These are phyloP conservation scores for Macrolepiota fuliginosa DNA, from an alignment of 768 basidiomycete genomes.

Conservation along the genomic window DNA sequence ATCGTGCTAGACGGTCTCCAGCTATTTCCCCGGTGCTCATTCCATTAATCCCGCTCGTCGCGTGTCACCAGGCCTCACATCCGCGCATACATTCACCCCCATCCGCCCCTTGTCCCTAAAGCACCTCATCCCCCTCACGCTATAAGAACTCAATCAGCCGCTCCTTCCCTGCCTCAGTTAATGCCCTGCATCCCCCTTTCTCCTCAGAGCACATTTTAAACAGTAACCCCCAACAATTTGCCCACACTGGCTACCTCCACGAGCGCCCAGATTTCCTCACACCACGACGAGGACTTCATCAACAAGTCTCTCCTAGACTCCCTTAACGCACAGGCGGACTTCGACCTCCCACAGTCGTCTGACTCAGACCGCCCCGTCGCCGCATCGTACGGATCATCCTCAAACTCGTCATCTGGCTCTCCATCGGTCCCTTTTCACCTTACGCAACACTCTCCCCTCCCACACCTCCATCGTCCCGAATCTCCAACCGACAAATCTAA, in stretches of 20 bases:
- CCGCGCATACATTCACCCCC: slow-evolving; percentile 18
- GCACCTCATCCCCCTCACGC: slow-evolving; percentile 1
- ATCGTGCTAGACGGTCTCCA: slow-evolving; percentile 21
- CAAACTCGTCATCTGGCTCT: slow-evolving; percentile 55
- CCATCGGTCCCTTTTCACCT: slow-evolving; percentile 56
- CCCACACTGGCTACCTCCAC: slow-evolving; percentile 53
- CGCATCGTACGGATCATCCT: slow-evolving; percentile 45
- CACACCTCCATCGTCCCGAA: slow-evolving; percentile 42
- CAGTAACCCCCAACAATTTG: slow-evolving; percentile 21
- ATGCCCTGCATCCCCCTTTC: slow-evolving; percentile 26
- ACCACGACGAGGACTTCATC: slow-evolving; percentile 76
- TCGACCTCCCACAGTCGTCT: slow-evolving; percentile 59
- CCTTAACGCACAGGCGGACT: slow-evolving; percentile 81
- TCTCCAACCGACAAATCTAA: slow-evolving; percentile 42
- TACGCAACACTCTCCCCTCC: slow-evolving; percentile 43
- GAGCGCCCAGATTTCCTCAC: slow-evolving; percentile 35
- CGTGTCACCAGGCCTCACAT: slow-evolving; percentile 18
- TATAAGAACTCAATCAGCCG: slow-evolving; percentile 11
- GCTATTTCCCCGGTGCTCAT: slow-evolving; percentile 13
- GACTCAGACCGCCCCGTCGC: slow-evolving; percentile 50
- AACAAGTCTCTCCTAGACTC: slow-evolving; percentile 83
- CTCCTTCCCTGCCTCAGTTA: slow-evolving; percentile 24
- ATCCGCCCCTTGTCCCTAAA: slow-evolving; percentile 10
- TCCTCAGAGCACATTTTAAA: slow-evolving; percentile 17
- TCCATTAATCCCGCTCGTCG: slow-evolving; percentile 13